A percentile compares a stretch with the other conserved stretches of the same genome.
These are phyloP conservation scores for Quercus cerris DNA, from an alignment of 306 rosid species.

Conservation along the genomic window DNA sequence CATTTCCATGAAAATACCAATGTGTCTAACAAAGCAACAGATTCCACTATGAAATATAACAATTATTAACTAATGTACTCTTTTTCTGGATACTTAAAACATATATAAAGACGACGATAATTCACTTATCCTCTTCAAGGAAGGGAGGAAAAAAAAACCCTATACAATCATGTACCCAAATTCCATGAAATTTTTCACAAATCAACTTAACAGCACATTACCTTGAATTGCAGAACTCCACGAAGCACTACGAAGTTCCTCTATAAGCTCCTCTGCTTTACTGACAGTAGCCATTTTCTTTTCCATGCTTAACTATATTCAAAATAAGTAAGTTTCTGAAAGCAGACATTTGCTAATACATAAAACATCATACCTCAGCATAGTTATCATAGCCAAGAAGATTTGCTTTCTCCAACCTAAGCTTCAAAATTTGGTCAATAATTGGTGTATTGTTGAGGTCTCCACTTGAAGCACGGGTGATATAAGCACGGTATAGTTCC, in stretches of 20 bases:
- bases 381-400: conserved; percentile 80
- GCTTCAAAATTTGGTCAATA: conserved; percentile 83
- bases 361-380: conserved; percentile 70
- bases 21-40: background rate
- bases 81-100: background rate
- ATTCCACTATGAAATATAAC: background rate
- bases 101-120: background rate
- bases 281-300: conserved; percentile 95
- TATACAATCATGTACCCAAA: background rate
- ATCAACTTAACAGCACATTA: conserved; percentile 10
- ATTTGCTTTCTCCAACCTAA: conserved; percentile 92
- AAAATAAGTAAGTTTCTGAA: conserved; percentile 12
- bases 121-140: background rate
- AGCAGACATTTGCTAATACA: background rate
- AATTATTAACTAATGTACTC: background rate
- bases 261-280: conserved; percentile 89
- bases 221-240: conserved; percentile 96
- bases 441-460: conserved; percentile 77
- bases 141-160: too few species aligned
- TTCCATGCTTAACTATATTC: conserved; percentile 92
- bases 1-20: background rate
- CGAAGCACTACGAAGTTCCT: conserved; percentile 87
- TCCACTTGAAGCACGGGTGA: conserved; percentile 83
- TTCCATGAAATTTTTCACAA: background rate
- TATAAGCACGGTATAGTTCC: conserved; percentile 74